A percentile compares a stretch with the other conserved stretches of the same genome.
Evolutionary conservation across 2,329 filamentous ascomycete genomes (phyloP).

Genomic region (Epichloe glyceriae): DNA sequence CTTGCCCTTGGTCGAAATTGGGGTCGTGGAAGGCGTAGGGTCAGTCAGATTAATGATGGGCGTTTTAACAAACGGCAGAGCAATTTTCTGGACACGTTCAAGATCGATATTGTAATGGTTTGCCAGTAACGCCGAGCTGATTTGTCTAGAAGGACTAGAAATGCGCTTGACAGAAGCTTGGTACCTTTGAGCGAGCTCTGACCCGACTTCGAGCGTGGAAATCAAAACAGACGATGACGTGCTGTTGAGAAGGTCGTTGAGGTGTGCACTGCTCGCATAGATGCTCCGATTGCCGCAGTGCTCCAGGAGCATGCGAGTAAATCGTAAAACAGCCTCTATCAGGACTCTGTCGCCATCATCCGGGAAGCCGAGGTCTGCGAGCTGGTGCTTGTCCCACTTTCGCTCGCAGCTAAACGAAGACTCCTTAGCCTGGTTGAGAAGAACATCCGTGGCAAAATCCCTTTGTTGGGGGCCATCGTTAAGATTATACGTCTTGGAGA

Average conservation of each 20-base stretch:
- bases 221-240: constrained; percentile 70
- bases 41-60: constrained; percentile 40
- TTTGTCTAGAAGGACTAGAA: constrained; percentile 47
- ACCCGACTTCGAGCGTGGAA: constrained; percentile 64
- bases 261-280: constrained; percentile 82
- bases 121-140: constrained; percentile 61
- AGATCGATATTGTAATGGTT: constrained; percentile 74
- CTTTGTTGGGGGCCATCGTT: constrained; percentile 67
- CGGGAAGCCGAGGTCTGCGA: constrained; percentile 50
- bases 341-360: constrained; percentile 69
- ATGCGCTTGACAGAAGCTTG: constrained; percentile 75
- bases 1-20: constrained; percentile 57
- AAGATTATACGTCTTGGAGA: constrained; percentile 69
- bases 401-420: constrained; percentile 36
- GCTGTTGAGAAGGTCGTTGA: constrained; percentile 81
- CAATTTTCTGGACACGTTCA: constrained; percentile 74
- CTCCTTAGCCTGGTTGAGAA: constrained; percentile 44
- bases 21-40: constrained; percentile 38
- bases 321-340: constrained; percentile 66
- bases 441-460: constrained; percentile 56
- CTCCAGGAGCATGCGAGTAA: constrained; percentile 78
- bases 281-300: constrained; percentile 95
- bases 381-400: constrained; percentile 29
- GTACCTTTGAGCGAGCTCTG: constrained; percentile 84
- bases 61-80: constrained; percentile 69